These are phyloP conservation scores for Platanus orientalis DNA, from an alignment of 164 flowering plant species.

Conservation along the genomic window DNA sequence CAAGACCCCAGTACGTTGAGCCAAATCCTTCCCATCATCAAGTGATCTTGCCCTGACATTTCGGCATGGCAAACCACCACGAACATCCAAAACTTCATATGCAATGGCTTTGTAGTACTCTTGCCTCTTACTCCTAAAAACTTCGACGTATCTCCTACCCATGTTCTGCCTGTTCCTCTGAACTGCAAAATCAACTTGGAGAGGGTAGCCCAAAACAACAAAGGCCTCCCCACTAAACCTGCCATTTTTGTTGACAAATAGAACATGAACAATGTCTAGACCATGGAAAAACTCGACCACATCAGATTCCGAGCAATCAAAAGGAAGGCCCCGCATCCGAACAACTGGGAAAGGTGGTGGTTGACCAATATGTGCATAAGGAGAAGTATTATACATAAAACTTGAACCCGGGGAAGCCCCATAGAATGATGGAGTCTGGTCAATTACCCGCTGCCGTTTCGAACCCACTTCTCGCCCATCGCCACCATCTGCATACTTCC, in stretches of 20 bases:
- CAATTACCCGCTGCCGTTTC: slow-evolving; percentile 70
- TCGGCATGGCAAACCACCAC: slow-evolving; percentile 54
- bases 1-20: slow-evolving; percentile 70
- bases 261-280: slow-evolving; percentile 75
- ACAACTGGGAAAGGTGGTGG: slow-evolving; percentile 94
- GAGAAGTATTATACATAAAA: slow-evolving; percentile 55
- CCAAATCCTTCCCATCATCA: slow-evolving; percentile 60
- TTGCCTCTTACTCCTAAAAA: slow-evolving; percentile 75
- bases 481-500: slow-evolving; percentile 48
- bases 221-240: slow-evolving; percentile 82
- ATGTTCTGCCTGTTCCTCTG: slow-evolving; percentile 77
- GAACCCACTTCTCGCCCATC: slow-evolving; percentile 72
- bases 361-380: slow-evolving; percentile 42
- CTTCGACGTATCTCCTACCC: slow-evolving; percentile 92
- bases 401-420: slow-evolving; percentile 52
- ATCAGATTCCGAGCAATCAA: slow-evolving; percentile 78
- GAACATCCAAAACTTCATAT: slow-evolving; percentile 62
- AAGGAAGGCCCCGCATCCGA: slow-evolving; percentile 85
- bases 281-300: slow-evolving; percentile 76
- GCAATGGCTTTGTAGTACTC: slow-evolving; percentile 91
- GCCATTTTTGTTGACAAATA: slow-evolving; percentile 66
- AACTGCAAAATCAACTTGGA: slow-evolving; percentile 89
- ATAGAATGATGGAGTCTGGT: slow-evolving; percentile 60
- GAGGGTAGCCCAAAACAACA: slow-evolving; percentile 76
- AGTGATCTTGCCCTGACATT: slow-evolving; percentile 43